A percentile compares a stretch with the other conserved stretches of the same genome.
These are phyloP conservation scores for Rhodosorus marinus DNA, from an alignment of 23 red algal genomes.

Conservation along the genomic window DNA sequence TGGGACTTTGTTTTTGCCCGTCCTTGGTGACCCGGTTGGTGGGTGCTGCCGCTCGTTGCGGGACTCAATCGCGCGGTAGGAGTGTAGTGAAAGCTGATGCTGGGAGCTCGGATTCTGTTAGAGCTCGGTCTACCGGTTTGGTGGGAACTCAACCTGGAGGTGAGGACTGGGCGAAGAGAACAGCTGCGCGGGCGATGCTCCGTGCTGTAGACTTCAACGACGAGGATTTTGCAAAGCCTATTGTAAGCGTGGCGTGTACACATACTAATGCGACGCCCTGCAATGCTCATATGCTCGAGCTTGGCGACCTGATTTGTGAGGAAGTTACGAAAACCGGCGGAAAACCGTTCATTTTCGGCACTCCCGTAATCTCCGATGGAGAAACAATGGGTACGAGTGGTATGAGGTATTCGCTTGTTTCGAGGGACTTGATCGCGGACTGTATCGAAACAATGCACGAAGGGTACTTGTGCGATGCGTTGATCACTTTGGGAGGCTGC, in stretches of 20 bases:
- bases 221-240: constrained; percentile 92
- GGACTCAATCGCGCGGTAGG: constrained; percentile 1
- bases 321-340: constrained; percentile 41
- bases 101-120: background rate
- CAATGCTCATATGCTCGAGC: constrained; percentile 77
- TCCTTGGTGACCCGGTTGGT: too few relatives aligned
- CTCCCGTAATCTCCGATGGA: constrained; percentile 91
- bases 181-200: constrained; percentile 91
- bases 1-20: too few relatives aligned
- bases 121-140: constrained; percentile 27
- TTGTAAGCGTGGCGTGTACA: constrained; percentile 73
- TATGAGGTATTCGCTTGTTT: constrained; percentile 93
- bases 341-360: constrained; percentile 88
- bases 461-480: constrained; percentile 74
- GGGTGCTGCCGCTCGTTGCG: background rate
- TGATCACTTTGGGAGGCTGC: constrained; percentile 87
- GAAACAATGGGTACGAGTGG: constrained; percentile 97
- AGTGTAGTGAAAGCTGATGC: too few relatives aligned
- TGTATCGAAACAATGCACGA: constrained; percentile 98
- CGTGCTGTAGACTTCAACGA: constrained; percentile 88
- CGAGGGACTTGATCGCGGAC: constrained; percentile 88
- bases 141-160: constrained; percentile 49
- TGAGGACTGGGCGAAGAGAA: constrained; percentile 78
- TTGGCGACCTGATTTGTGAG: constrained; percentile 40
- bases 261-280: constrained; percentile 95